These are phyloP conservation scores for Anethum foeniculum DNA, from an alignment of 140 eudicot genomes.

Conservation along the genomic window DNA sequence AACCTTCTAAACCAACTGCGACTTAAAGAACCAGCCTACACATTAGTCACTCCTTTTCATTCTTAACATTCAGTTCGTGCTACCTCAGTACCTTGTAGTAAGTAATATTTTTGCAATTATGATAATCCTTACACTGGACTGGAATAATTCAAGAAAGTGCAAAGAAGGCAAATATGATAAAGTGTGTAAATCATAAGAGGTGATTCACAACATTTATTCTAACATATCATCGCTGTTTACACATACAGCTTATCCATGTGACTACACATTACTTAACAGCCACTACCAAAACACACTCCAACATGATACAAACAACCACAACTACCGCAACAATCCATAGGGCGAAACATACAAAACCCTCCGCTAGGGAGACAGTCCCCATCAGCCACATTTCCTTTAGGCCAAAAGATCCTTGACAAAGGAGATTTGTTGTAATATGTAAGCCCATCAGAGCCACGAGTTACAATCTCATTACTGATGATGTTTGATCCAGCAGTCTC, in stretches of 20 bases:
- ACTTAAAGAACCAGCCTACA: too few species aligned
- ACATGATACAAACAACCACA: constrained; percentile 1
- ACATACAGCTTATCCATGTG: not conserved
- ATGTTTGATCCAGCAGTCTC: not conserved
- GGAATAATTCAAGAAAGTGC: not conserved
- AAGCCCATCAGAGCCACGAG: not conserved
- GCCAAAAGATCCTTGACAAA: not conserved
- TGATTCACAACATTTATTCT: not conserved
- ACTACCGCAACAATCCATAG: not conserved
- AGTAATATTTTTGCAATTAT: not conserved
- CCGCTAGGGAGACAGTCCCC: not conserved
- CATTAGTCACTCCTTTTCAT: too few species aligned
- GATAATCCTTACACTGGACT: not conserved
- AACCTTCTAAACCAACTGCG: too few species aligned
- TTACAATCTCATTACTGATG: not conserved
- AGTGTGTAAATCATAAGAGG: not conserved
- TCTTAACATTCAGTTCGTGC: too few species aligned
- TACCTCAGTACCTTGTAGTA: constrained; percentile 48
- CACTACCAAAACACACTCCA: not conserved
- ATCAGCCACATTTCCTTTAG: constrained; percentile 1
- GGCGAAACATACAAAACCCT: not conserved
- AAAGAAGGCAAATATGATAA: not conserved
- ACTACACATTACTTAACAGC: not conserved
- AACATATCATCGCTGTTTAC: not conserved
- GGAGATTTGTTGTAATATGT: not conserved